Conservation (phyloP, 1,139 yeast species). For the Neolecta irregularis region DNA sequence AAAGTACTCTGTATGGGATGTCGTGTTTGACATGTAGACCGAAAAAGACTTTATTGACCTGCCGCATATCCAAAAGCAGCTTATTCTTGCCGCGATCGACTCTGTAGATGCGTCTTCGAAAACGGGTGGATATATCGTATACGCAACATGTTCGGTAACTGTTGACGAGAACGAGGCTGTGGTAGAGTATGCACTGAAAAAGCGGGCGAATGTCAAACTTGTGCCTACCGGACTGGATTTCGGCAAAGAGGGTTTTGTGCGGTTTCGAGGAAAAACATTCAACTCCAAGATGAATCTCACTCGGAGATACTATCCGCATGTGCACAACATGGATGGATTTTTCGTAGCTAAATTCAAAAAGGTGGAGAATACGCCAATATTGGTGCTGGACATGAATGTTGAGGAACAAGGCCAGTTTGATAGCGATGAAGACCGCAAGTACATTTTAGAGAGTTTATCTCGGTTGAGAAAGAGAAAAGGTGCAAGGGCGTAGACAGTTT, state of each 20-base stretch:
- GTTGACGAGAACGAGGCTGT: conserved; percentile 98
- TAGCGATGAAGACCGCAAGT: conserved; percentile 54
- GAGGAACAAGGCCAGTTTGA: conserved; percentile 36
- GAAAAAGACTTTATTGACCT: conserved; percentile 93
- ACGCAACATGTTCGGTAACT: conserved; percentile 95
- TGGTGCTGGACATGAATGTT: conserved; percentile 20
- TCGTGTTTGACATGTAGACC: no score
- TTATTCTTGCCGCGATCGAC: conserved; percentile 86
- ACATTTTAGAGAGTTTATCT: conserved; percentile 61
- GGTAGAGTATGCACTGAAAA: conserved; percentile 92
- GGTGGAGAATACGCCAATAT: conserved; percentile 51
- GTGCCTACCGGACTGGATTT: conserved; percentile 89
- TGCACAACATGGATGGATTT: conserved; percentile 96
- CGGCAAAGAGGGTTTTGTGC: conserved; percentile 91
- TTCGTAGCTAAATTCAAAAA: conserved; percentile 92
- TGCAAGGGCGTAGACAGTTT: no score
- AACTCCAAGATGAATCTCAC: conserved; percentile 63
- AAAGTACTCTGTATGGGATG: conserved; percentile 38
- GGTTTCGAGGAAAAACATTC: conserved; percentile 85
- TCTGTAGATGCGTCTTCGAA: conserved; percentile 85
- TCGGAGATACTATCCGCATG: conserved; percentile 94
- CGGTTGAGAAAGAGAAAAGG: conserved; percentile 66
- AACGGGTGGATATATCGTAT: conserved; percentile 88
- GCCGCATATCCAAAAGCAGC: conserved; percentile 91
- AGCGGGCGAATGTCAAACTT: conserved; percentile 88